These are phyloP conservation scores for Fragaria vesca DNA, from an alignment of 306 rosid genomes.

Conservation along the genomic window DNA sequence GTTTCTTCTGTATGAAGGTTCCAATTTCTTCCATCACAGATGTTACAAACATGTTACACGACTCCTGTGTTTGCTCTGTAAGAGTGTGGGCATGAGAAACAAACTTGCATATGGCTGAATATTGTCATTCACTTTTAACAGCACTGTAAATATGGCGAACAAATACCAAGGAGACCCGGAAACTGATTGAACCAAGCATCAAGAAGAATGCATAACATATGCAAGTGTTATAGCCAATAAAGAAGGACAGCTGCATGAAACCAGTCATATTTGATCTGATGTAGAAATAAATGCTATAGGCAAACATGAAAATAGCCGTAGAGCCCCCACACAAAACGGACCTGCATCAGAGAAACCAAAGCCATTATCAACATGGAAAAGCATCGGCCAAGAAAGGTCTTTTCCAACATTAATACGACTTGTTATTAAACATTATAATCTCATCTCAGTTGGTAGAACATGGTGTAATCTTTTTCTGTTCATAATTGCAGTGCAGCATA, in stretches of 20 bases:
- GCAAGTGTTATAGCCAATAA: slow-evolving; percentile 80
- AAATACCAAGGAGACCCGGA: slow-evolving; percentile 60
- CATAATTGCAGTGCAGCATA: not conserved
- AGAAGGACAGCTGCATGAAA: slow-evolving; percentile 68
- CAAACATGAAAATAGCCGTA: slow-evolving; percentile 69
- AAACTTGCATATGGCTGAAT: not conserved
- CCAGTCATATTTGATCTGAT: slow-evolving; percentile 68
- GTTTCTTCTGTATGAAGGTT: not conserved
- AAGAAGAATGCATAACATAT: slow-evolving; percentile 78
- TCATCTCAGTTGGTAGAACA: not conserved
- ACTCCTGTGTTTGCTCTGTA: not conserved
- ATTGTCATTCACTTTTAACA: slow-evolving; percentile 75
- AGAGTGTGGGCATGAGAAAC: not conserved
- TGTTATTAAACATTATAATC: not conserved
- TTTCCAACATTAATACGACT: not conserved
- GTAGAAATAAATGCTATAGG: slow-evolving; percentile 64
- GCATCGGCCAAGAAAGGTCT: not conserved
- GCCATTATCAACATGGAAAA: not conserved
- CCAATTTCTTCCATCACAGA: slow-evolving; percentile 7
- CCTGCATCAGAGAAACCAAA: slow-evolving; percentile 38
- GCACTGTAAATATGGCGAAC: slow-evolving; percentile 57
- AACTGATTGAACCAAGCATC: slow-evolving; percentile 69
- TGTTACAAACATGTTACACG: slow-evolving; percentile 3
- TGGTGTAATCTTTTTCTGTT: not conserved
- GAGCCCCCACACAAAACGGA: slow-evolving; percentile 78